Percentiles rank a stretch among this genome's conserved stretches.
phyloP scores from a whole-genome alignment of 495 filamentous ascomycete species.

The Trypethelium eluteriae region DNA sequence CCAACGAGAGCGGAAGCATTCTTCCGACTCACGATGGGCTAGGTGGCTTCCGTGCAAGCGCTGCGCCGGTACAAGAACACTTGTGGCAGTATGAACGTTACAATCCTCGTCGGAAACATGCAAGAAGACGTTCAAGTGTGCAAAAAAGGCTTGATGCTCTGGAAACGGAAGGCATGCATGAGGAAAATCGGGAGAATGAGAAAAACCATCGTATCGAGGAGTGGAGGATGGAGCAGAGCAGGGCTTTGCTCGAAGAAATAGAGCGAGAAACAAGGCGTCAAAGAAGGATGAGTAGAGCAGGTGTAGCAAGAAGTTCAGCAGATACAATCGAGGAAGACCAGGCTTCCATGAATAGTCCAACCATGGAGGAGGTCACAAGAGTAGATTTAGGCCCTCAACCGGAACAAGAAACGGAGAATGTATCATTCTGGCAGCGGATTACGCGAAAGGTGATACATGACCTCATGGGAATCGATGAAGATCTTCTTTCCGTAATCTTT shows the following conservation, averaged over 20 bases:
- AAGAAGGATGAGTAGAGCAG: conserved; percentile 37
- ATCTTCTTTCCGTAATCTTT: conserved; percentile 73
- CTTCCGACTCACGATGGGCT: conserved; percentile 88
- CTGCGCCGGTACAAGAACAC: conserved; percentile 59
- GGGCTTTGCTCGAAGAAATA: conserved; percentile 76
- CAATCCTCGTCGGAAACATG: conserved; percentile 53
- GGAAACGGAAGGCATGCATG: conserved; percentile 55
- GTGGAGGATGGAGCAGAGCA: conserved; percentile 89
- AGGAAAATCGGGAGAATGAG: conserved; percentile 52
- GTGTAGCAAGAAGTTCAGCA: conserved; percentile 26
- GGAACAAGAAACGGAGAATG: conserved; percentile 36
- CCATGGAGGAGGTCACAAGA: conserved; percentile 16
- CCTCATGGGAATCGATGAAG: conserved; percentile 85
- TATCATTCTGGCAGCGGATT: conserved; percentile 71
- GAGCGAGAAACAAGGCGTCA: conserved; percentile 66
- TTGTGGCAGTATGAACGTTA: conserved; percentile 78
- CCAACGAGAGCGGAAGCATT: conserved; percentile 54
- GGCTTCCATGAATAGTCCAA: conserved; percentile 3
- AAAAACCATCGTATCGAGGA: conserved; percentile 74
- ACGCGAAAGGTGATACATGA: conserved; percentile 81
- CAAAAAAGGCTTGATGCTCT: conserved; percentile 58
- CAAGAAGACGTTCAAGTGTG: conserved; percentile 50
- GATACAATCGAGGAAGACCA: conserved; percentile 22
- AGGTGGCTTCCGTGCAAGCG: conserved; percentile 64
- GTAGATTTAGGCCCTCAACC: conserved; percentile 21